Conservation (phyloP, 305 asterid species). For the Plantago coronopus region DNA sequence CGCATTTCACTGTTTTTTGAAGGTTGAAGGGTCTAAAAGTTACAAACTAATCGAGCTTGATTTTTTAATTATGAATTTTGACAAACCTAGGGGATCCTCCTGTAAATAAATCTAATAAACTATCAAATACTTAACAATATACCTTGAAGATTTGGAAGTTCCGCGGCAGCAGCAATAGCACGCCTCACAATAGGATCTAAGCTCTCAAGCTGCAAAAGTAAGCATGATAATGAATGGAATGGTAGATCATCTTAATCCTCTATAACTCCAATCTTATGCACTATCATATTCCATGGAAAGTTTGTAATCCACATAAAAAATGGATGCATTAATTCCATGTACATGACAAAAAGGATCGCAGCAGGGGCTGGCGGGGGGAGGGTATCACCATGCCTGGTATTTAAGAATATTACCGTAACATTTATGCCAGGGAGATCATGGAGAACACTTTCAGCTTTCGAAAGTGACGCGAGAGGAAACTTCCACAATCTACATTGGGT, state of each 20-base stretch:
- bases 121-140: conserved; percentile 18
- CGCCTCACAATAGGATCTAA: conserved; percentile 88
- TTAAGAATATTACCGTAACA: conserved; percentile 53
- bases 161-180: conserved; percentile 76
- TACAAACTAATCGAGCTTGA: no score
- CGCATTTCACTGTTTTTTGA: no score
- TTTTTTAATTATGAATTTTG: no score
- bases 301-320: no score
- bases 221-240: conserved; percentile 13
- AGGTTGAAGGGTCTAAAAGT: no score
- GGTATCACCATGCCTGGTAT: conserved; percentile 5
- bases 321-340: neutral
- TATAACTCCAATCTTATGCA: conserved; percentile 20
- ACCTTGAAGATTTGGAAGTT: conserved; percentile 87
- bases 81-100: no score
- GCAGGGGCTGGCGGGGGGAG: neutral
- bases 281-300: conserved; percentile 18
- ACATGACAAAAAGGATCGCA: neutral
- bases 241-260: conserved; percentile 16
- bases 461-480: conserved; percentile 70
- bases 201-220: conserved; percentile 63
- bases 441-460: conserved; percentile 66
- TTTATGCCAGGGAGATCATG: conserved; percentile 44
- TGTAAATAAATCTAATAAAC: neutral
- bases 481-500: conserved; percentile 72